Base-by-base conservation (phyloP, 345 rosid species). In the Citrus unshiu region DNA sequence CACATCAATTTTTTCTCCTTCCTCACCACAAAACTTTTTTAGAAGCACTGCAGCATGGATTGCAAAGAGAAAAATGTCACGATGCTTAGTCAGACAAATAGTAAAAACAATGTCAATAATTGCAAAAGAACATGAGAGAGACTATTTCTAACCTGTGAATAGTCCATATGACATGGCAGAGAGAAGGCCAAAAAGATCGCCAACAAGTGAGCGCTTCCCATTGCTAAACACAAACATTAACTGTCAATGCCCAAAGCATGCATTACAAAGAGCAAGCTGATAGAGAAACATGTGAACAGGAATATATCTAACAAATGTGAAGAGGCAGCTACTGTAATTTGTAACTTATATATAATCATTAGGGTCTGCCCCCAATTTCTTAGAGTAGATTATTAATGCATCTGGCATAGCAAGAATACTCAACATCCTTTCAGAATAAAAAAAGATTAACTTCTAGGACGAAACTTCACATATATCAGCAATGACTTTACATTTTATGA, bases 161-260 rank as follows among this genome's bases (percentile, higher is more conserved):
- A 97, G 86, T 70, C 98, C 99, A 77, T 97, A 97, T 0, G 89
- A 93, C 88, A 97, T 64, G 22, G 99, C 99, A 74, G 99, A 97
- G 80, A 97, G 92, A 87, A 97, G 92, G 83, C 99, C 98, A 72
- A 92, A 94, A 77, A 97, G 92, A 89, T 97, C 99, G 63, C 99
- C 99, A 72, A 84, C 80, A 80, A 97, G 90, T 79, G 99, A 91
- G 80, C 90, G 95, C 67, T 97, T 82, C 77, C 91, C 94, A 82
- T 87, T 89, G 89, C 98, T 92, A 84, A 87, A 89, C 85, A 89
- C 83, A 87, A 91, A 87, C 80, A 86, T 87, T 79, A 86, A 86
- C 88, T 68, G 89, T 90, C 82, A 87, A 78, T 59, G 79, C 61
- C 77, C 80, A 83, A 74, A 76, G 56, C 74, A 25, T 66, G 25